Evolutionary conservation across 345 rosid species (phyloP), one percentile per base, ranked within the genome.

Genomic region (Luvunga scandens): DNA sequence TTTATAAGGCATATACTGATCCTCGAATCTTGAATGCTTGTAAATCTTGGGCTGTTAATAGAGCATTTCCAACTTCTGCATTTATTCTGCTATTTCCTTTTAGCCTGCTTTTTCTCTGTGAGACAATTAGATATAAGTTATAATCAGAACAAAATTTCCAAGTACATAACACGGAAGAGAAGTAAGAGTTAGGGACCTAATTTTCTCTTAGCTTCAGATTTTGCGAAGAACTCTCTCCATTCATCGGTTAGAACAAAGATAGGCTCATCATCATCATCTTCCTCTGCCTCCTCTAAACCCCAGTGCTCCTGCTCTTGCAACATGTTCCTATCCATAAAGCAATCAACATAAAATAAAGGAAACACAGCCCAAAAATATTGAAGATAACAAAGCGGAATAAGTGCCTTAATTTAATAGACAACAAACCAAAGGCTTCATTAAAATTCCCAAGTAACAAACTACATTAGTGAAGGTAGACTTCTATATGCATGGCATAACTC

Each of bases 141-240:
- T 5, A 7, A 66, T 55, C 13, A 68, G 33, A n/a, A 57, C 16
- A 27, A 57, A 6, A 38, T 7, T 42, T 5, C 38, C 30, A 60
- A 65, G 7, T 34, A n/a, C 9, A 45, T 22, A 1, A n/a, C 7
- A 45, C 22, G 2, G 30, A 19, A 69, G 4, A 33, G 25, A 69
- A 27, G 39, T 38, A 21, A 3, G 12, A 18, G 4, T 9, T 5
- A 30, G 14, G 79, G 30, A 86, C 90, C 91, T 66, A 78, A 53
- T 75, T 82, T 86, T 78, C 90, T 86, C 82, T 80, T 88, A 16
- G 91, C 93, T 75, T 90, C 93, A 21, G 93, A 90, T 82, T 75
- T 86, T 8, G 87, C 91, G 60, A 90, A 90, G 76, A 85, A 90
- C 25, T 90, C 91, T 77, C 78, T 86, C 93, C 91, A 88, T 76